phyloP scores from a whole-genome alignment of 352 stramenopile genomes.

The Pythium rhizo-oryzae region DNA sequence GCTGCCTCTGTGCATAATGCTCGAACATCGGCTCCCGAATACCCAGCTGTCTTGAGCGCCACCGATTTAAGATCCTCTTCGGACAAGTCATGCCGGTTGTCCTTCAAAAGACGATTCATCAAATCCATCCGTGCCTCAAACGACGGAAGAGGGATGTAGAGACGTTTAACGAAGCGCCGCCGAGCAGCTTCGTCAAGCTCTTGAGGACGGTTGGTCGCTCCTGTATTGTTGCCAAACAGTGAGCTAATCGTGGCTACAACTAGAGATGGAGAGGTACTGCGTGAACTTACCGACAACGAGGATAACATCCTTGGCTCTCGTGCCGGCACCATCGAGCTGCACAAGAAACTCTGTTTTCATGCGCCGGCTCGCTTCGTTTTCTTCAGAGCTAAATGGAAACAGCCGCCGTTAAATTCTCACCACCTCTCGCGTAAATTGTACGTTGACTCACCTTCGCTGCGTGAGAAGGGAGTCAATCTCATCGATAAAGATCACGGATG shows the following conservation, averaged over 20 bases:
- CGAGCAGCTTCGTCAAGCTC: conserved; percentile 98
- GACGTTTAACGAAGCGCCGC: conserved; percentile 96
- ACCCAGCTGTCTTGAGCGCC: conserved; percentile 90
- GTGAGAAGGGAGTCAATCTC: conserved; percentile 99
- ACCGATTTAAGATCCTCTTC: conserved; percentile 89
- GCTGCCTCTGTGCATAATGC: conserved; percentile 97
- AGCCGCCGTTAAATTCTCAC: conserved; percentile 8
- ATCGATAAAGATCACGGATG: conserved; percentile 99
- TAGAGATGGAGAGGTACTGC: neutral
- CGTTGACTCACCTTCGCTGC: conserved; percentile 68
- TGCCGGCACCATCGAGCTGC: conserved; percentile 96
- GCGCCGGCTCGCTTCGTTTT: conserved; percentile 96
- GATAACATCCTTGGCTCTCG: conserved; percentile 91
- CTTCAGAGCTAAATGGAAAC: conserved; percentile 73
- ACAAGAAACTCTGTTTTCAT: conserved; percentile 99
- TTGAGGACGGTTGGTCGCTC: conserved; percentile 97
- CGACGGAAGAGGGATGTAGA: conserved; percentile 97
- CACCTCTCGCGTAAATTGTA: neutral
- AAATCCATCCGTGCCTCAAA: conserved; percentile 87
- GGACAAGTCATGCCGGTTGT: conserved; percentile 92
- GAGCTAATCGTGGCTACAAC: neutral
- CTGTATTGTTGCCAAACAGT: conserved; percentile 28
- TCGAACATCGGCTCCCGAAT: conserved; percentile 97
- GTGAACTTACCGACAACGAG: conserved; percentile 71
- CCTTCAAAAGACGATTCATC: conserved; percentile 90